These are phyloP conservation scores for Sclerotinia spermophila DNA, from an alignment of 2,329 filamentous ascomycete species.

Conservation along the genomic window DNA sequence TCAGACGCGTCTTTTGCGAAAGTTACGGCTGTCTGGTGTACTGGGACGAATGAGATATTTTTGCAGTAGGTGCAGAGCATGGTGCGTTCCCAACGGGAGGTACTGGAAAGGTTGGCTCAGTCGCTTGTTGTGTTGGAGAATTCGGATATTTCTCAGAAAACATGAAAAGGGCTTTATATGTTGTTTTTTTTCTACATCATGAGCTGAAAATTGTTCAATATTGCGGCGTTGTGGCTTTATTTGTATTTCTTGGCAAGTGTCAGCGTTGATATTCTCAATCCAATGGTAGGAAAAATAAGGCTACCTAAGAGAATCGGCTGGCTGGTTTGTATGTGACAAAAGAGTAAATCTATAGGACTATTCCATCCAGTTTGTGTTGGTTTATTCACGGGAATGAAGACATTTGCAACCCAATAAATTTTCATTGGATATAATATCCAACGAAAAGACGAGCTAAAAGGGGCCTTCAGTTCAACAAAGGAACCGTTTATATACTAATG, in stretches of 20 bases:
- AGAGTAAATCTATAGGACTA: not conserved
- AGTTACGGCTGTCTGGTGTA: not conserved
- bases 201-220: not conserved
- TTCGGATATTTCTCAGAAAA: accelerated
- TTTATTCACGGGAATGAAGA: not conserved
- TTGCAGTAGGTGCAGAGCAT: not conserved
- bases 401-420: not conserved
- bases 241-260: not conserved
- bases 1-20: not conserved
- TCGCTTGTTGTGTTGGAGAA: too few relatives aligned
- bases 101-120: accelerated
- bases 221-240: not conserved
- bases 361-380: not conserved
- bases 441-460: too few relatives aligned
- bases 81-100: too few relatives aligned
- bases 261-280: not conserved
- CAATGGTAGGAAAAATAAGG: not conserved
- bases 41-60: not conserved
- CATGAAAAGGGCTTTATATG: not conserved
- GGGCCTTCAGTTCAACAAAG: too few relatives aligned
- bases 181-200: not conserved
- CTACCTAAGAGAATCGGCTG: not conserved
- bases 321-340: not conserved
- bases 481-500: too few relatives aligned
- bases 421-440: not conserved